Percentiles rank a stretch among this genome's conserved stretches.
Conservation (phyloP, 257 asterid genomes). For the Solanum pinnatisectum region DNA sequence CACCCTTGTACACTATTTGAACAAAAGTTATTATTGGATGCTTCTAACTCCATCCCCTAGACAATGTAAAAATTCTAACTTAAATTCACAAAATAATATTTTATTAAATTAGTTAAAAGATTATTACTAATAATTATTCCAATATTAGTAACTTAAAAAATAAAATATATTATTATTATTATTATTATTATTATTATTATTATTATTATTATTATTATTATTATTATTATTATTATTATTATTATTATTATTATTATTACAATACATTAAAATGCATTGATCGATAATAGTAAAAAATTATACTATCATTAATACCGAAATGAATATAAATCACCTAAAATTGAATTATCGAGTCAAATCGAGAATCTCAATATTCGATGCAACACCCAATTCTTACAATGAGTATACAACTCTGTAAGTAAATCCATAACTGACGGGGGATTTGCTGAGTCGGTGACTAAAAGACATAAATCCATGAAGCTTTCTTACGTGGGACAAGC, state of each 20-base stretch:
- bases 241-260: background rate
- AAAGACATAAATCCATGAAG: background rate
- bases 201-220: background rate
- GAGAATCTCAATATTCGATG: background rate
- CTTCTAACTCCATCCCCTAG: too few relatives aligned
- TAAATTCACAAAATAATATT: background rate
- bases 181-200: too few relatives aligned
- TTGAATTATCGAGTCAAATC: background rate
- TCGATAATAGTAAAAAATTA: background rate
- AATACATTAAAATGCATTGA: background rate
- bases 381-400: background rate
- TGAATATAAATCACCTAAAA: background rate
- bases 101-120: background rate
- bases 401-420: background rate
- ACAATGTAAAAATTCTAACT: background rate
- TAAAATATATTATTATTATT: background rate
- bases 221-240: background rate
- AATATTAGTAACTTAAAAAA: background rate
- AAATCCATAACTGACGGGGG: background rate
- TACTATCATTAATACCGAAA: rapidly evolving
- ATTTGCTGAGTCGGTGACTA: background rate
- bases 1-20: background rate
- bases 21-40: too few relatives aligned
- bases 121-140: too few relatives aligned
- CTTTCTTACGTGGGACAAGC: background rate